Evolutionary conservation across 345 rosid genomes (phyloP), one percentile per base, ranked within the genome.

Genomic region (Salix brachista): DNA sequence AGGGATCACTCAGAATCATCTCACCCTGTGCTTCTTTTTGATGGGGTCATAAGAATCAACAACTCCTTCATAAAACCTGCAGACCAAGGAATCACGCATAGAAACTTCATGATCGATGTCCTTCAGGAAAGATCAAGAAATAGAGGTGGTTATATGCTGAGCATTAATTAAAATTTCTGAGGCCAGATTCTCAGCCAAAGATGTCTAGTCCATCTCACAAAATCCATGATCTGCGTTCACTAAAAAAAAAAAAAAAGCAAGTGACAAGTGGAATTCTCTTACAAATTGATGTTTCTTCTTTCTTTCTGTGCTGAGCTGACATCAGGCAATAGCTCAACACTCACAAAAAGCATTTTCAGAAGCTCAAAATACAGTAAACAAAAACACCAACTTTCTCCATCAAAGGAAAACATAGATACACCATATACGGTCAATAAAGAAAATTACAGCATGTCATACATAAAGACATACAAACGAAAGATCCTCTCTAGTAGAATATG

Each of bases 21-120:
- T 83, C 75, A 93, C 98, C 90, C 13, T 76, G 84, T 91, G 94
- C 84, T 66, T 84, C 85, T 82, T 89, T 80, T 52, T 83, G 41
- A 77, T 76, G 73, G 74, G 83, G 73, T 76, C 80, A 52, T 83
- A 93, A 48, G 86, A 87, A 65, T 86, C 80, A 65, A 91, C 73
- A 61, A 87, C 80, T 70, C 96, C 96, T 77, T 86, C 86, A 80
- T 91, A 93, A 81, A 81, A 93, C 76, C 97, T 93, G 88, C 80
- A 78, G 36, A 64, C 42, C 8, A 60, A 36, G 69, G 62, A 64
- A 39, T 10, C 7, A 17, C 18, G 56, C 68, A 26, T 1, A 65
- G 30, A 75, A 75, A 60, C 18, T 19, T 75, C 9, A 23, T n/a
- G 8, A 28, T 6, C 11, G 13, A 39, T 39, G 28, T 58, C 34